phyloP scores from a whole-genome alignment of 139 green algal species.

The Micromonas pusilla region DNA sequence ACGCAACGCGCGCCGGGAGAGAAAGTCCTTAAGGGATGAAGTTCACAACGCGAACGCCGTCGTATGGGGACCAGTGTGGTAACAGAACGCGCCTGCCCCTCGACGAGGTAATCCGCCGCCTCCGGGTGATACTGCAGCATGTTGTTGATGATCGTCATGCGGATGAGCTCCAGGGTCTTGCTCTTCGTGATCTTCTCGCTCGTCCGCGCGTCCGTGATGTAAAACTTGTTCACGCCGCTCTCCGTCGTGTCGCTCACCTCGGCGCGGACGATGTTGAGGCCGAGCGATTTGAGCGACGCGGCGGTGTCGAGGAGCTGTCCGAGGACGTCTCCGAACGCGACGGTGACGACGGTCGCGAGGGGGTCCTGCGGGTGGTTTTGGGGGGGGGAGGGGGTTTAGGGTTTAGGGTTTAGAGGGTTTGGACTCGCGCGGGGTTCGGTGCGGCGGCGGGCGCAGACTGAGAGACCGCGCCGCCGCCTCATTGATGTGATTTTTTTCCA shows the following conservation, averaged over 20 bases:
- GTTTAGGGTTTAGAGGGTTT: too few species aligned
- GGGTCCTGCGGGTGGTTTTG: conserved; percentile 10
- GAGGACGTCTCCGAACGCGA: conserved; percentile 16
- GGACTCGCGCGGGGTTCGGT: too few species aligned
- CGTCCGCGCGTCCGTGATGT: conserved; percentile 34
- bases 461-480: too few species aligned
- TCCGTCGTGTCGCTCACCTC: neutral
- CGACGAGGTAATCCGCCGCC: conserved; percentile 23
- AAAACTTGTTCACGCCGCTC: neutral
- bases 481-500: too few species aligned
- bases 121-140: conserved; percentile 80
- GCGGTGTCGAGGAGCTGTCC: conserved; percentile 19
- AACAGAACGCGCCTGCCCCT: too few species aligned
- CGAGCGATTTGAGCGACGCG: conserved; percentile 5
- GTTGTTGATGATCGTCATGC: conserved; percentile 80
- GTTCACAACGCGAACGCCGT: too few species aligned
- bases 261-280: conserved; percentile 18
- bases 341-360: conserved; percentile 18
- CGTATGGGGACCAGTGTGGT: too few species aligned
- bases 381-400: too few species aligned
- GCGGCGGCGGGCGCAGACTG: too few species aligned
- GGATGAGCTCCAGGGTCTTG: conserved; percentile 76
- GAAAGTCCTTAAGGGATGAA: too few species aligned
- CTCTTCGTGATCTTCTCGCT: conserved; percentile 82
- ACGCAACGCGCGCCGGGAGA: too few species aligned